These are phyloP conservation scores for Diplotaxis tenuifolia DNA, from an alignment of 345 rosid species.

Conservation along the genomic window DNA sequence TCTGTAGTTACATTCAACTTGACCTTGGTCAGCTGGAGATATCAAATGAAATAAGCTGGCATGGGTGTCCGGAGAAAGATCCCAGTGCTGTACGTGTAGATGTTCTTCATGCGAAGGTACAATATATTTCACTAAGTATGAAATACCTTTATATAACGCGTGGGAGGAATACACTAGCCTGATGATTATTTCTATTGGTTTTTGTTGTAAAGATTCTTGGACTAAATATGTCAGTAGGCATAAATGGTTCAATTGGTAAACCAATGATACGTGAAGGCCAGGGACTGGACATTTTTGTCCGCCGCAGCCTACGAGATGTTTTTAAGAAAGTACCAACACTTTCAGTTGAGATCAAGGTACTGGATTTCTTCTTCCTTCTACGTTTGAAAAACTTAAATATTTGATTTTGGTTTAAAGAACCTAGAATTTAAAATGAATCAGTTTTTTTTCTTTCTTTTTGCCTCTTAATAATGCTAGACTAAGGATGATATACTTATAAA, in stretches of 20 bases:
- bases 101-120: conserved; percentile 93
- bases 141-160: conserved; percentile 11
- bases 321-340: conserved; percentile 90
- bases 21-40: conserved; percentile 89
- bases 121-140: conserved; percentile 11
- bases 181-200: conserved; percentile 22
- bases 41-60: conserved; percentile 91
- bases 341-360: conserved; percentile 89
- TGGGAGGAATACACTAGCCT: not conserved
- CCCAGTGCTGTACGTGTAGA: conserved; percentile 92
- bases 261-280: conserved; percentile 87
- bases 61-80: conserved; percentile 82
- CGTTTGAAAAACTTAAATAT: conserved; percentile 7
- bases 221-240: conserved; percentile 91
- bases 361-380: conserved; percentile 6
- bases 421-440: conserved; percentile 1
- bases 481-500: conserved; percentile 1
- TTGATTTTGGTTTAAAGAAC: conserved; percentile 21
- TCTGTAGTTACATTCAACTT: conserved; percentile 89
- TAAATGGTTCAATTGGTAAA: conserved; percentile 74
- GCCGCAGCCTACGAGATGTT: conserved; percentile 94
- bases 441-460: not conserved
- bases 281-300: conserved; percentile 79
- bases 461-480: conserved; percentile 13
- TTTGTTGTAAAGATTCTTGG: conserved; percentile 70